These are phyloP conservation scores for Mercurialis annua DNA, from an alignment of 345 rosid genomes.

Conservation along the genomic window DNA sequence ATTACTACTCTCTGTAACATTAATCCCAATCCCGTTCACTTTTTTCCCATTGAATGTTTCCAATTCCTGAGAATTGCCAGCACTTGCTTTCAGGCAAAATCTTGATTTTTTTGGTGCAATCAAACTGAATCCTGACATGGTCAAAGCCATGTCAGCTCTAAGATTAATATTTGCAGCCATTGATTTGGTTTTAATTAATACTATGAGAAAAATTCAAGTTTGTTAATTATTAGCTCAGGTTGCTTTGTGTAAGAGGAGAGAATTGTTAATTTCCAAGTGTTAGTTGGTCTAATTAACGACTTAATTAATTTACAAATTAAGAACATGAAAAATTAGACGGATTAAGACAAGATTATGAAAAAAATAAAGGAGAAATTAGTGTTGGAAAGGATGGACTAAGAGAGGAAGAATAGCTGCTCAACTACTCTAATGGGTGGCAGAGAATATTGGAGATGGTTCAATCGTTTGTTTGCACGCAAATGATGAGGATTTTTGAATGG, in stretches of 20 bases:
- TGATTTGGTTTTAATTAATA: slow-evolving; percentile 12
- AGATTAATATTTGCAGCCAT: slow-evolving; percentile 22
- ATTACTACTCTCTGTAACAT: slow-evolving; percentile 10
- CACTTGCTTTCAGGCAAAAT: slow-evolving; percentile 10
- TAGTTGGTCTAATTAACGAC: slow-evolving; percentile 30
- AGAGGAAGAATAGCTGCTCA: slow-evolving; percentile 7
- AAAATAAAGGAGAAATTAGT: slow-evolving; percentile 1
- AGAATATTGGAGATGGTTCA: background rate
- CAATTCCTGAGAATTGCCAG: slow-evolving; percentile 9
- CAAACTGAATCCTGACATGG: slow-evolving; percentile 12
- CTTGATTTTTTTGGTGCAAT: slow-evolving; percentile 5
- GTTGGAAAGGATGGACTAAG: background rate
- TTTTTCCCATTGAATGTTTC: slow-evolving; percentile 31
- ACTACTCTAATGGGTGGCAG: slow-evolving; percentile 14
- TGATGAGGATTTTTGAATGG: background rate
- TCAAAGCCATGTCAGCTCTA: background rate
- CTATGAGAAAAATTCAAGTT: background rate
- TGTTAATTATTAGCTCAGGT: slow-evolving; percentile 2
- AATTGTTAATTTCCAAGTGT: background rate
- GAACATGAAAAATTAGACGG: background rate
- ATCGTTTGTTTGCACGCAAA: slow-evolving; percentile 12
- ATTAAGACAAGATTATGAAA: background rate
- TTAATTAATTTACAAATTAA: background rate
- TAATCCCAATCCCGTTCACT: slow-evolving; percentile 28
- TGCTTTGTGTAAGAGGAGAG: background rate